phyloP scores from a whole-genome alignment of 2,329 filamentous ascomycete species.

The Aspergillus pseudoviridinutans region DNA sequence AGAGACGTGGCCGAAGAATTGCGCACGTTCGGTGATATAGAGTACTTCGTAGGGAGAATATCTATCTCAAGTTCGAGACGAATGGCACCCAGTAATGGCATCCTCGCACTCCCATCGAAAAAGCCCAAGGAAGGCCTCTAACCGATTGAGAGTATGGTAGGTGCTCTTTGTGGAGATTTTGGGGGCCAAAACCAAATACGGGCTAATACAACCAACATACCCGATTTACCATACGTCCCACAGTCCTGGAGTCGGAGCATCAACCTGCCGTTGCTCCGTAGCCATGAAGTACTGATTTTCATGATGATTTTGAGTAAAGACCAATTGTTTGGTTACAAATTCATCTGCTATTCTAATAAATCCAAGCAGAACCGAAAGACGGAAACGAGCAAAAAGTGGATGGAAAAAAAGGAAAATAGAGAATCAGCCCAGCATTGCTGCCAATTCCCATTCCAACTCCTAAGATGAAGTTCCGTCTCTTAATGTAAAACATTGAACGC shows the following conservation, averaged over 20 bases:
- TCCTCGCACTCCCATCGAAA: too few relatives aligned
- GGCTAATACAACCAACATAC: neutral
- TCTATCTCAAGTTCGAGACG: neutral
- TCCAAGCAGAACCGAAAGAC: neutral
- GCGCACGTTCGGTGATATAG: neutral
- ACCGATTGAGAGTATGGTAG: too few relatives aligned
- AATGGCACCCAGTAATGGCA: too few relatives aligned
- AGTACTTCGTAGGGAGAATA: too few relatives aligned
- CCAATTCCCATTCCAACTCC: neutral
- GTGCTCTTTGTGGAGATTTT: neutral
- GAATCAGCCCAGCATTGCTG: neutral
- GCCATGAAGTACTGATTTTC: neutral
- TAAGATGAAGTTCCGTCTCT: neutral
- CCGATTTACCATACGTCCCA: neutral
- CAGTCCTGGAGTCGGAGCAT: neutral
- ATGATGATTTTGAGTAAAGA: neutral
- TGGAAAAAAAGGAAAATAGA: neutral
- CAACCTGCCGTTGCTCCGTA: neutral
- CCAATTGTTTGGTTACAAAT: neutral
- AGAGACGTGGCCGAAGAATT: neutral
- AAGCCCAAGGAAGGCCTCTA: neutral
- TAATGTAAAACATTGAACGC: neutral
- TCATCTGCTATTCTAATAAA: neutral
- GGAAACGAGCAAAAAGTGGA: neutral
- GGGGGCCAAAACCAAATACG: neutral